phyloP scores from a whole-genome alignment of 768 basidiomycete species.

The Lentinula sp. region DNA sequence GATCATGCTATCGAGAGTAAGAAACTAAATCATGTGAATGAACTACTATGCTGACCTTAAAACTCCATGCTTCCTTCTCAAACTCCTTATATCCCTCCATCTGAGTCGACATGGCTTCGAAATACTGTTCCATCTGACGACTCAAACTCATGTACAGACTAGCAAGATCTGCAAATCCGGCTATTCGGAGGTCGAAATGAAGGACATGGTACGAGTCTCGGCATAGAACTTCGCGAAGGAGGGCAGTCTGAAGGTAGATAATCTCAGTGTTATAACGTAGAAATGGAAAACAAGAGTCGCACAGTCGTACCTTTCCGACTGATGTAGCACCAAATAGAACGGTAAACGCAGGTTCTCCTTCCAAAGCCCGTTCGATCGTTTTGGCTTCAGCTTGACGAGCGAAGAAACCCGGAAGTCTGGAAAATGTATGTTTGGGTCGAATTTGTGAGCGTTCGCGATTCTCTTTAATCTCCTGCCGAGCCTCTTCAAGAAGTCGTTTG shows the following conservation, averaged over 20 bases:
- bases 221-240: slow-evolving; percentile 73
- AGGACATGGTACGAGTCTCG: slow-evolving; percentile 68
- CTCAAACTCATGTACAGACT: slow-evolving; percentile 76
- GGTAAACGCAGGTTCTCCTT: slow-evolving; percentile 71
- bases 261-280: neutral
- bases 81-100: slow-evolving; percentile 66
- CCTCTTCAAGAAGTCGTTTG: slow-evolving; percentile 68
- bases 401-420: slow-evolving; percentile 70
- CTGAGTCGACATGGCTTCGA: slow-evolving; percentile 53
- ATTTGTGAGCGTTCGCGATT: slow-evolving; percentile 59
- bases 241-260: slow-evolving; percentile 48
- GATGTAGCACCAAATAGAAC: slow-evolving; percentile 77
- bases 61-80: slow-evolving; percentile 68
- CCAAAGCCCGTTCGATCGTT: slow-evolving; percentile 59
- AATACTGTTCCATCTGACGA: slow-evolving; percentile 78
- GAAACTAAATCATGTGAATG: neutral
- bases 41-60: slow-evolving; percentile 49
- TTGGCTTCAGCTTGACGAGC: slow-evolving; percentile 60
- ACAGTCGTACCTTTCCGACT: slow-evolving; percentile 61
- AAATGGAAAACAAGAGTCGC: neutral
- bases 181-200: slow-evolving; percentile 78
- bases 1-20: slow-evolving; percentile 51
- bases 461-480: slow-evolving; percentile 68
- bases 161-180: slow-evolving; percentile 75
- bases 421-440: slow-evolving; percentile 72